Conservation (phyloP, 2,329 filamentous ascomycete species). For the Coniochaeta hoffmannii region DNA sequence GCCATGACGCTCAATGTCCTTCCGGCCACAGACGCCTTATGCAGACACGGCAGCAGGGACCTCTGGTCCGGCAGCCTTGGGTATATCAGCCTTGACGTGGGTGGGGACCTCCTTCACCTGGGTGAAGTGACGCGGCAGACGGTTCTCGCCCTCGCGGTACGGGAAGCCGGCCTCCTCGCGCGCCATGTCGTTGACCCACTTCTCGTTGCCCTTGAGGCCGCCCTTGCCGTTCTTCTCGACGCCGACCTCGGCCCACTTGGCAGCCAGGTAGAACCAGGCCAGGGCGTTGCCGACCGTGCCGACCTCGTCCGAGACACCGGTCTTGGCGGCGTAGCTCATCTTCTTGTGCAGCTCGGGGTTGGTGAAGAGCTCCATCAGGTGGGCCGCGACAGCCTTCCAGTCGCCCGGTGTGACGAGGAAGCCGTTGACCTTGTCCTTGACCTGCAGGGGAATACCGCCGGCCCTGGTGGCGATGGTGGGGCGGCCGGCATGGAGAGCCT, state of each 20-base stretch:
- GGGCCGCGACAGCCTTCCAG: constrained; percentile 58
- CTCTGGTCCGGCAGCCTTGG: neutral
- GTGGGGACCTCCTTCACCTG: constrained; percentile 16
- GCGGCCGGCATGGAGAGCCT: constrained; percentile 72
- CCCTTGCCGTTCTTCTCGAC: constrained; percentile 30
- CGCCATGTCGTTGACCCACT: constrained; percentile 70
- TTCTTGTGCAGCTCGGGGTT: constrained; percentile 55
- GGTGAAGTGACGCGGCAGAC: constrained; percentile 43
- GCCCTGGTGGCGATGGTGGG: constrained; percentile 69
- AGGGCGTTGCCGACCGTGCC: constrained; percentile 74
- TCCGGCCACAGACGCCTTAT: too few relatives aligned
- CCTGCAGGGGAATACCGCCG: constrained; percentile 75
- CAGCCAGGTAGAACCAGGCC: constrained; percentile 70
- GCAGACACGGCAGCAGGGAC: neutral
- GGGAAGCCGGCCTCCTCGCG: constrained; percentile 54
- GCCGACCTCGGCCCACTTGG: constrained; percentile 52
- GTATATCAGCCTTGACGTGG: neutral
- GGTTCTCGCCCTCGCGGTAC: constrained; percentile 53
- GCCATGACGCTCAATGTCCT: too few relatives aligned
- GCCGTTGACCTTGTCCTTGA: constrained; percentile 63
- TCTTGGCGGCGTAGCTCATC: constrained; percentile 58
- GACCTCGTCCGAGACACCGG: constrained; percentile 72
- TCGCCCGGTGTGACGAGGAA: constrained; percentile 69
- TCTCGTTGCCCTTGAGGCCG: constrained; percentile 48
- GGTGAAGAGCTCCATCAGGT: constrained; percentile 60